Base-by-base conservation (phyloP, 2,329 filamentous ascomycete species). In the Fusarium udum region DNA sequence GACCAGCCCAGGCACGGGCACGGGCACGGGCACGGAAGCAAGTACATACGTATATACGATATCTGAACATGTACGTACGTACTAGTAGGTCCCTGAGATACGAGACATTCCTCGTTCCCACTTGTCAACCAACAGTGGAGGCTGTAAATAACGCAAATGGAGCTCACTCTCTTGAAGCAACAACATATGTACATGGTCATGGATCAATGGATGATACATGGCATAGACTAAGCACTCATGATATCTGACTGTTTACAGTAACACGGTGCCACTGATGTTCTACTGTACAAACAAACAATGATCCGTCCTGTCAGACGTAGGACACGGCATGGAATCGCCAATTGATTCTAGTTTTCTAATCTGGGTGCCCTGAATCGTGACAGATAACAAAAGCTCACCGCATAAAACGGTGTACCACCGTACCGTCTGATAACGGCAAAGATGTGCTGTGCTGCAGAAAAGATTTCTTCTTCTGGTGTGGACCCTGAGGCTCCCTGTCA, bases 401-500 rank as follows among this genome's bases (percentile, higher is more conserved):
- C 40, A 57, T 60, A 59, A 68, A 74, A 74, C 71, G 60, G 71
- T 61, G 61, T 60, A 34, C 42, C 53, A 51, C 57, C 49, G 45
- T 64, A 61, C 59, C 63, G 71, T 67, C 53, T 75, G 53, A 24
- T 26, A 64, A 72, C n/a, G 63, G 67, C 36, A 75, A 72, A 58
- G 72, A 67, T 76, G 46, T 75, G 53, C 65, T 76, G 46, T 75
- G 53, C 65, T 66, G 51, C 37, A 45, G 39, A 39, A 57, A 26
- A 63, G 28, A 52, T 40, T 42, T 22, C 22, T 43, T 43, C 42
- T 63, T 55, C 31, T 60, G 64, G 66, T 71, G 75, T 77, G 76
- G 75, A 78, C 76, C 76, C 76, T 78, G 76, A 78, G 70, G 75
- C 76, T 78, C 76, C 58, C 49, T 58, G 56, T 37, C 39, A 39